Evolutionary conservation across 1,284 basidiomycete species (phyloP), one percentile per base, ranked within the genome.

Genomic region (Sporisorium graminicola): DNA sequence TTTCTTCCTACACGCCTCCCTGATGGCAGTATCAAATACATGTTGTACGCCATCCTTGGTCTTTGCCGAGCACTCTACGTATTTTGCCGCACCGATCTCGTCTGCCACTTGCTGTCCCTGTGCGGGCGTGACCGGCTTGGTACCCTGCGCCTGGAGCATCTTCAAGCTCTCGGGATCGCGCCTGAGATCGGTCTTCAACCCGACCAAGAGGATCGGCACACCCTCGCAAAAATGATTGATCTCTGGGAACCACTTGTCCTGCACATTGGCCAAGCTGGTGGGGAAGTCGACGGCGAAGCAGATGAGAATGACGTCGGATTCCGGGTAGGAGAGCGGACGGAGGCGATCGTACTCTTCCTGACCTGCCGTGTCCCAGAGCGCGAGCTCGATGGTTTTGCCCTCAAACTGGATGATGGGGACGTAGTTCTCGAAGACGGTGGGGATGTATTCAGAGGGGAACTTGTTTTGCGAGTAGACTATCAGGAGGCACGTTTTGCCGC

Each of bases 231-330:
- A 99, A 87, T 99, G 97, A 43, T 93, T 92, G 66, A 99, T 94
- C 87, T 99, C 96, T 29, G 95, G 95, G 86, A 92, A 94, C 96
- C 96, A 99, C 61, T 95, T 96, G 88, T 95, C 94, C 88, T 95
- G 93, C 31, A 96, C 93, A 88, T 96, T 96, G 87, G 94, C 94
- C 69, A 96, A 88, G 53, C 93, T 94, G 86, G 94, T 93, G 24
- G 94, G 94, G 60, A 91, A 93, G 88, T 96, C 94, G 73, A 95
- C 91, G 33, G 94, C 93, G 85, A 95, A 96, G 86, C 94, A 95
- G 86, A 96, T 94, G 66, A 96, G 90, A 86, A 95, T 94, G 84
- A 95, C 93, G 86, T 95, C 92, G 16, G 93, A 93, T 88, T 95
- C 94, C 33, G 93, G 94, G 87, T 95, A 95, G 64, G 91, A 92